phyloP scores from a whole-genome alignment of 1,139 yeast species.

The Candida tropicalis region DNA sequence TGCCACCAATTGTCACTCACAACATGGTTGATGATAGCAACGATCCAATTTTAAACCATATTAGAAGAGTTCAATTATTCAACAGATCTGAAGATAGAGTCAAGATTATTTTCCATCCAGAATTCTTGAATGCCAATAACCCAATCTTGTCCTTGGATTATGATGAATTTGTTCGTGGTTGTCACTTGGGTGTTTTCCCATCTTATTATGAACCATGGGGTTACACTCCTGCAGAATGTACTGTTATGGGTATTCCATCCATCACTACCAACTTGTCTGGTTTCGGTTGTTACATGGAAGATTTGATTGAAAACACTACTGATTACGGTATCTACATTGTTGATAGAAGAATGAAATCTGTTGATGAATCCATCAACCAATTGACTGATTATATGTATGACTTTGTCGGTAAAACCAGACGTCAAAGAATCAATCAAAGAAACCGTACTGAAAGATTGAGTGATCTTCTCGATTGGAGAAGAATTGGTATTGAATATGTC shows the following conservation, averaged over 20 bases:
- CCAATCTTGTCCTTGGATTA: constrained; percentile 93
- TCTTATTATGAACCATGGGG: constrained; percentile 99
- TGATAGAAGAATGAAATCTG: constrained; percentile 90
- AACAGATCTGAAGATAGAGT: constrained; percentile 90
- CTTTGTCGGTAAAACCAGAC: constrained; percentile 83
- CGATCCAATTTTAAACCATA: constrained; percentile 91
- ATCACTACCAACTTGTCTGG: constrained; percentile 96
- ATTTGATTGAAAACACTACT: constrained; percentile 88
- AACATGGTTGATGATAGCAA: constrained; percentile 91
- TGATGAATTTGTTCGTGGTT: constrained; percentile 97
- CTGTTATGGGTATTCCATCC: constrained; percentile 99
- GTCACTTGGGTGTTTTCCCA: constrained; percentile 98
- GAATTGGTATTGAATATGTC: constrained; percentile 96
- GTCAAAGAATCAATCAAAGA: constrained; percentile 97
- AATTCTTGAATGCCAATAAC: constrained; percentile 90
- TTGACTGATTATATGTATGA: constrained; percentile 88
- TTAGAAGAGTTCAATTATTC: constrained; percentile 88
- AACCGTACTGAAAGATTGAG: constrained; percentile 94
- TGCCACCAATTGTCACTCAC: constrained; percentile 98
- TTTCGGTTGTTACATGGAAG: constrained; percentile 98
- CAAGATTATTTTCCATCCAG: constrained; percentile 96
- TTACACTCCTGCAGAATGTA: constrained; percentile 98
- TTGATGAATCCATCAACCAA: constrained; percentile 93
- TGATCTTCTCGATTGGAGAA: constrained; percentile 93
- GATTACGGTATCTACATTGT: constrained; percentile 98